Evolutionary conservation across 2,329 filamentous ascomycete species (phyloP).

Genomic region (Scedosporium minutisporum): DNA sequence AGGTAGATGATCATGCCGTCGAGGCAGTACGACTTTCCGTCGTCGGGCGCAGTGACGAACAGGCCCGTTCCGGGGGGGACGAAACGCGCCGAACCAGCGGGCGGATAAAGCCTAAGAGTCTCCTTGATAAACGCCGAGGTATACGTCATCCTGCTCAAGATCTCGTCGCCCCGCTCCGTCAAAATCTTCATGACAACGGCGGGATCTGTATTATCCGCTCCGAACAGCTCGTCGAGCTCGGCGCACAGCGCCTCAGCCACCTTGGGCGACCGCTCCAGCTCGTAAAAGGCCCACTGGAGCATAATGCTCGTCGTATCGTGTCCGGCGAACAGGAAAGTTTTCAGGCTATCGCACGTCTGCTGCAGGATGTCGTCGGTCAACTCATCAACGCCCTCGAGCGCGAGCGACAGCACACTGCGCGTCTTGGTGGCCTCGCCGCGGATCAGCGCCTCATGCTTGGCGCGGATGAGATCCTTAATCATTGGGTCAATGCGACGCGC

Average conservation of each 20-base stretch:
- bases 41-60: conserved; percentile 18
- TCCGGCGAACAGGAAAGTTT: conserved; percentile 29
- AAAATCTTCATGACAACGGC: conserved; percentile 9
- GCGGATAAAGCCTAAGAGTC: conserved; percentile 22
- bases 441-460: conserved; percentile 18
- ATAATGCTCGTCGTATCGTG: conserved; percentile 30
- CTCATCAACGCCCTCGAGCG: conserved; percentile 17
- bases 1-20: conserved; percentile 26
- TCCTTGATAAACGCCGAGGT: conserved; percentile 29
- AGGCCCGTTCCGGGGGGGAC: conserved; percentile 17
- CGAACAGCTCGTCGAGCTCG: conserved; percentile 27
- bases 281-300: conserved; percentile 26
- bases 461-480: conserved; percentile 15
- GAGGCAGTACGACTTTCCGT: conserved; percentile 17
- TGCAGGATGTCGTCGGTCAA: conserved; percentile 19
- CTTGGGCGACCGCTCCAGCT: conserved; percentile 22
- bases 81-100: conserved; percentile 21
- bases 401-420: conserved; percentile 24
- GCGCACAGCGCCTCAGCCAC: conserved; percentile 18
- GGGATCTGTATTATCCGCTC: conserved; percentile 15
- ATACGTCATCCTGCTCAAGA: conserved; percentile 23
- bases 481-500: conserved; percentile 14
- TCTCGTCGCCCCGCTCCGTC: conserved; percentile 16
- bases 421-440: conserved; percentile 20
- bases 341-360: conserved; percentile 25